These are phyloP conservation scores for Aphanomyces cochlioides DNA, from an alignment of 352 stramenopile species.

Conservation along the genomic window DNA sequence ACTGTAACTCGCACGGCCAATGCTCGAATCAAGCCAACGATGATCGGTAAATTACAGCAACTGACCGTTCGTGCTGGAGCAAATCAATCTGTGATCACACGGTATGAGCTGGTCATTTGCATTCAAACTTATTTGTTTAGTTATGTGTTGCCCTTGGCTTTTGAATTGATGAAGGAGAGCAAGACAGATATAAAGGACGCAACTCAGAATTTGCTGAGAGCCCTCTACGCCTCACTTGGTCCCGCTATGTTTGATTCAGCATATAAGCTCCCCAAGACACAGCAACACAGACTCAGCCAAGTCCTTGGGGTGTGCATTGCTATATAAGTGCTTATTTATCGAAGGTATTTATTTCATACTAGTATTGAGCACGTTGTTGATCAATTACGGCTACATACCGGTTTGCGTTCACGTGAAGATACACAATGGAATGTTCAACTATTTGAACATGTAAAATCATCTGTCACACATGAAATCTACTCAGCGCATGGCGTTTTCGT, in stretches of 20 bases:
- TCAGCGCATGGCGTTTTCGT: too few relatives aligned
- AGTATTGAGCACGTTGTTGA: not conserved
- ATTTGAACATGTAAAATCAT: too few relatives aligned
- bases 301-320: slow-evolving; percentile 39
- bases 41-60: slow-evolving; percentile 52
- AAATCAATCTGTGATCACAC: slow-evolving; percentile 49
- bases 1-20: slow-evolving; percentile 51
- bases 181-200: slow-evolving; percentile 70
- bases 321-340: not conserved
- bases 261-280: slow-evolving; percentile 47
- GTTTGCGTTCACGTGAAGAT: too few relatives aligned
- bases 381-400: too few relatives aligned
- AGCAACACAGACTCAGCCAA: slow-evolving; percentile 52
- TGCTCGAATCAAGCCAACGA: slow-evolving; percentile 48
- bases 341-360: not conserved
- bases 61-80: slow-evolving; percentile 43
- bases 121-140: slow-evolving; percentile 27
- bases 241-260: slow-evolving; percentile 31
- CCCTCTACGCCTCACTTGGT: slow-evolving; percentile 35
- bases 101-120: slow-evolving; percentile 27
- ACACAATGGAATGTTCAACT: too few relatives aligned
- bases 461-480: too few relatives aligned
- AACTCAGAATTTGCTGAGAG: slow-evolving; percentile 43
- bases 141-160: slow-evolving; percentile 63
- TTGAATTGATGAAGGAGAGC: slow-evolving; percentile 68